Evolutionary conservation across 192 early-diverging fungal genomes (phyloP), one percentile per base, ranked within the genome.

Genomic region (Chytriomyces confervae): DNA sequence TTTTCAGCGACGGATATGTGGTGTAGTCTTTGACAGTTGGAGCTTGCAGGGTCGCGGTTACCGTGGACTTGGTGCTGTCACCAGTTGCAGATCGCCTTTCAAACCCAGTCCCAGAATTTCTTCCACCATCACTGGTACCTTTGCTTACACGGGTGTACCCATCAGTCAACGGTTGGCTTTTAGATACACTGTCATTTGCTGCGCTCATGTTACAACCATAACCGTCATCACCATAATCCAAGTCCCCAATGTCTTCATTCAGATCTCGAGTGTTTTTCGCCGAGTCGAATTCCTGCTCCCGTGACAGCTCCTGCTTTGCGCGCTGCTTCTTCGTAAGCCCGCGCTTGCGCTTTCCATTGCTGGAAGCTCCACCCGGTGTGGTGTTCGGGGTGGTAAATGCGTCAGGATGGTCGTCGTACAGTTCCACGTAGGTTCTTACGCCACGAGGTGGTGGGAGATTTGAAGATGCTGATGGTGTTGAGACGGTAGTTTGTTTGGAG

Each of bases 221-320:
- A 10, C 36, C 67, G 27, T 69, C 67, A 46, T 69, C 67, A 1
- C 67, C 67, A 24, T 69, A 69, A 69, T 69, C 67, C 24, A 69
- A 57, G 53, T 57, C 53, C 20, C 53, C 53, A 13, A n/a, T 13
- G 53, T 57, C 53, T 20, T 57, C 53, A 36, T 36, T 36, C 36
- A 36, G 4, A 36, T 36, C 36, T 36, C 36, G 36, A 36, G 36
- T 36, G 36, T 4, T 36, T 36, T 36, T 36, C 4, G 4, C 36
- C 36, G 36, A 36, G 53, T 57, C 3, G 53, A 57, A 57, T n/a
- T 20, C 20, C 53, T 57, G 53, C 3, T 13, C 13, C 13, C 16
- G 16, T 13, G 53, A 57, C 16, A 20, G 20, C 16, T 13, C 53
- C 13, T 13, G 43, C 43, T 16, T 18, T 46, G 11, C 43, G 13